Conservation (phyloP, 2,329 filamentous ascomycete species). For the Septoria petroselini region DNA sequence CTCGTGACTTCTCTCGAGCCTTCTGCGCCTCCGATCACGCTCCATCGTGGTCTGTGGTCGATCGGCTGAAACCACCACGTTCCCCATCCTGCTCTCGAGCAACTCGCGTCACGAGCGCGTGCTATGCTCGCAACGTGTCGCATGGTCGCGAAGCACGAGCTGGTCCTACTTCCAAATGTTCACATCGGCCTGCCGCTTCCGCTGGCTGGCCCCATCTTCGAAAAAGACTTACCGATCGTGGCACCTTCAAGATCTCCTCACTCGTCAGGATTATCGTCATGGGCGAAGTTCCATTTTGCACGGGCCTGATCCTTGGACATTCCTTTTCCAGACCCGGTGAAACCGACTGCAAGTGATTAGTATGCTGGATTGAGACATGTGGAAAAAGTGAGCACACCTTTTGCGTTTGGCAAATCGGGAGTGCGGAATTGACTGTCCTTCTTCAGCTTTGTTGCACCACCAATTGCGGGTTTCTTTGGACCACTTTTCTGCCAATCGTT, state of each 20-base stretch:
- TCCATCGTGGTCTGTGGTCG: background rate
- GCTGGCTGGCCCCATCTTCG: background rate
- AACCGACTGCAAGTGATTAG: constrained; percentile 67
- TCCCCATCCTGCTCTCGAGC: background rate
- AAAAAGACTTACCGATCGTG: constrained; percentile 1
- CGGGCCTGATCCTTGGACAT: constrained; percentile 77
- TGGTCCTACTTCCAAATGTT: too few relatives aligned
- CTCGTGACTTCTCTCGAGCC: constrained; percentile 12
- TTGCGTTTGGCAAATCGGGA: constrained; percentile 76
- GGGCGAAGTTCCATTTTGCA: constrained; percentile 31
- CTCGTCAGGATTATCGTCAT: constrained; percentile 24
- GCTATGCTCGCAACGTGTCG: too few relatives aligned
- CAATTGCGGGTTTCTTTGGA: constrained; percentile 34
- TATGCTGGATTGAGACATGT: background rate
- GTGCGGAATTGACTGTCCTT: constrained; percentile 50
- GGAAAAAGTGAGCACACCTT: constrained; percentile 59
- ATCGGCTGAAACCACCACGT: background rate
- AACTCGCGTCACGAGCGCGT: too few relatives aligned
- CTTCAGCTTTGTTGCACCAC: constrained; percentile 25
- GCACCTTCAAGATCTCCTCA: constrained; percentile 8
- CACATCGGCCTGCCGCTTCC: background rate
- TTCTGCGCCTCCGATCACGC: background rate
- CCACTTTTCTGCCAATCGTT: constrained; percentile 82
- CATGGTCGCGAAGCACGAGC: too few relatives aligned
- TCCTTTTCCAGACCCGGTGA: constrained; percentile 88